phyloP scores from a whole-genome alignment of 768 basidiomycete species.

The Termitomyces sp. region DNA sequence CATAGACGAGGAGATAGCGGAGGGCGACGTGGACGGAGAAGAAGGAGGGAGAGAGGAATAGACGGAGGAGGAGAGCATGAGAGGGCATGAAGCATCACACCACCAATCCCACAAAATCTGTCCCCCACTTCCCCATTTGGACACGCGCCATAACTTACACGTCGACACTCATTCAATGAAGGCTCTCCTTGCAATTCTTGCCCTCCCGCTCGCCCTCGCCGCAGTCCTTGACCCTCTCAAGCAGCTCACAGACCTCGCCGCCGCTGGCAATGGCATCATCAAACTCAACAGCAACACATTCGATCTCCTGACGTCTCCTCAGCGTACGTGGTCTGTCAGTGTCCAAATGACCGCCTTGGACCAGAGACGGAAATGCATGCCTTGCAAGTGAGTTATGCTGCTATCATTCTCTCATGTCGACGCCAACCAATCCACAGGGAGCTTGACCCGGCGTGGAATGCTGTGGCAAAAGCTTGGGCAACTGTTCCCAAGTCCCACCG shows the following conservation, averaged over 20 bases:
- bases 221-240: conserved; percentile 35
- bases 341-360: conserved; percentile 89
- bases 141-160: conserved; percentile 18
- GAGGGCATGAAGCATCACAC: conserved; percentile 42
- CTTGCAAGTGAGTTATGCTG: conserved; percentile 73
- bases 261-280: conserved; percentile 74
- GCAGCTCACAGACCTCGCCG: conserved; percentile 67
- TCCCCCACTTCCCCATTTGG: conserved; percentile 17
- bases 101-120: conserved; percentile 9
- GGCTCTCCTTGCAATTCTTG: conserved; percentile 25
- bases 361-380: conserved; percentile 76
- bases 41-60: conserved; percentile 89
- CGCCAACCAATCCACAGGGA: conserved; percentile 44
- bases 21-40: conserved; percentile 94
- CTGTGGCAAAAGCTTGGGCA: conserved; percentile 83
- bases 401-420: neutral
- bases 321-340: conserved; percentile 84
- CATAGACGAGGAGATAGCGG: conserved; percentile 76
- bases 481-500: conserved; percentile 55
- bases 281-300: conserved; percentile 72
- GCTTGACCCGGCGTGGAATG: conserved; percentile 81
- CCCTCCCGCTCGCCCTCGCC: conserved; percentile 29
- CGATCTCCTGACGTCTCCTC: conserved; percentile 70
- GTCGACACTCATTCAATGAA: conserved; percentile 27
- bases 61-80: conserved; percentile 84